A percentile compares a stretch with the other conserved stretches of the same genome.
phyloP scores from a whole-genome alignment of 371 early-diverging fungal species.

The Mucor plumbeus region DNA sequence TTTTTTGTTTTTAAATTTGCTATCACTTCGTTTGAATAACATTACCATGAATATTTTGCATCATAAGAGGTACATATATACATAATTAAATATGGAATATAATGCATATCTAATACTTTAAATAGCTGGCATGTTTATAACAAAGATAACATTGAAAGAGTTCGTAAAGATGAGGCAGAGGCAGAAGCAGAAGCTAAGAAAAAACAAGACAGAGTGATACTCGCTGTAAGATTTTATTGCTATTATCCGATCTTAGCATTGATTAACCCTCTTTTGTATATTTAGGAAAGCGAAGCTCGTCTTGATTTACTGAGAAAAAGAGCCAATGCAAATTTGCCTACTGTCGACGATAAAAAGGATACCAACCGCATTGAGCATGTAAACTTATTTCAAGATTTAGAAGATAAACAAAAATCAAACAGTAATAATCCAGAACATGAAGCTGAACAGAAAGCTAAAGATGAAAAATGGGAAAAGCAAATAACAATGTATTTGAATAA shows the following conservation, averaged over 20 bases:
- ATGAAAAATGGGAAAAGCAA: constrained; percentile 62
- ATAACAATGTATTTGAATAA: constrained; percentile 72
- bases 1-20: not conserved
- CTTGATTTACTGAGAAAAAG: constrained; percentile 54
- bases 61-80: constrained; percentile 64
- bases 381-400: constrained; percentile 63
- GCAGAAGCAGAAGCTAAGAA: constrained; percentile 55
- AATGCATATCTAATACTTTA: not conserved
- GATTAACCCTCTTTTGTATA: not conserved
- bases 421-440: constrained; percentile 60
- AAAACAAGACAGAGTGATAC: constrained; percentile 44
- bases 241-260: no score
- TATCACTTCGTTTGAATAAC: no score
- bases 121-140: constrained; percentile 83
- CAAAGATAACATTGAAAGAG: constrained; percentile 71
- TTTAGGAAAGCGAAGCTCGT: constrained; percentile 67
- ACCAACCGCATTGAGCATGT: constrained; percentile 45
- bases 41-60: constrained; percentile 77
- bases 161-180: constrained; percentile 72
- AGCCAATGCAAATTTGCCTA: constrained; percentile 33
- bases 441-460: constrained; percentile 60
- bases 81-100: not conserved
- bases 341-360: not conserved
- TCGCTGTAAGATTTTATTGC: constrained; percentile 50
- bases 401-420: constrained; percentile 28